phyloP scores from a whole-genome alignment of 768 basidiomycete species.

The Lentinus tigrinus region DNA sequence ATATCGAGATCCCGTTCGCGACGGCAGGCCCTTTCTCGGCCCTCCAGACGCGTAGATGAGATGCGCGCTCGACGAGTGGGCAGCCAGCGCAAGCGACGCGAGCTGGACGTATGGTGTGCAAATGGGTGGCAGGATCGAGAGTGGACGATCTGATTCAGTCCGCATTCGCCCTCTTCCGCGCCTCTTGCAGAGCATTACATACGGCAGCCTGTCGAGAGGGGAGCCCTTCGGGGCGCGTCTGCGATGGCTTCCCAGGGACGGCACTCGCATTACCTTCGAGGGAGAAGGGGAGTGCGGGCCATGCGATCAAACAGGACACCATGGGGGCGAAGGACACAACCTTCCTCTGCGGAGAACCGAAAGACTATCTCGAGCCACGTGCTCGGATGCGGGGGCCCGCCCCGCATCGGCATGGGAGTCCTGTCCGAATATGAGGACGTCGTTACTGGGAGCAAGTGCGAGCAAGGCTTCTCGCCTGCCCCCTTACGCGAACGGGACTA shows the following conservation, averaged over 20 bases:
- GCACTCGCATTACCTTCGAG: background rate
- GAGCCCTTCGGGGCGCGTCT: background rate
- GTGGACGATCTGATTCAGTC: background rate
- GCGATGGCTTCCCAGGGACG: background rate
- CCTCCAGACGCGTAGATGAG: background rate
- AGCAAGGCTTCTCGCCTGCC: background rate
- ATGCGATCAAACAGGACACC: slow-evolving; percentile 15
- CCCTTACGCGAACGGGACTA: background rate
- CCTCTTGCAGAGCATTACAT: background rate
- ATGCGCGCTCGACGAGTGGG: background rate
- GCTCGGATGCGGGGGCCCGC: background rate
- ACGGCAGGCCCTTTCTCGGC: background rate
- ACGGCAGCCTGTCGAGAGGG: background rate
- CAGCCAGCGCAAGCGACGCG: background rate
- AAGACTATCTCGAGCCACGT: background rate
- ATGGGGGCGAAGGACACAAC: slow-evolving; percentile 1
- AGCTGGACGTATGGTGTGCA: background rate
- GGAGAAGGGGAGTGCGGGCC: background rate
- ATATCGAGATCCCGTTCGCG: background rate
- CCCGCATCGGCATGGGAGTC: background rate
- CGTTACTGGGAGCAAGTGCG: background rate
- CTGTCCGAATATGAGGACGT: background rate
- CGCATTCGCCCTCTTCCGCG: background rate
- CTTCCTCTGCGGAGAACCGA: background rate
- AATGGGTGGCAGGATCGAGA: background rate